Percentiles rank a stretch among this genome's conserved stretches.
Evolutionary conservation across 805 yeast species (phyloP).

Genomic region (Saturnispora zaruensis): DNA sequence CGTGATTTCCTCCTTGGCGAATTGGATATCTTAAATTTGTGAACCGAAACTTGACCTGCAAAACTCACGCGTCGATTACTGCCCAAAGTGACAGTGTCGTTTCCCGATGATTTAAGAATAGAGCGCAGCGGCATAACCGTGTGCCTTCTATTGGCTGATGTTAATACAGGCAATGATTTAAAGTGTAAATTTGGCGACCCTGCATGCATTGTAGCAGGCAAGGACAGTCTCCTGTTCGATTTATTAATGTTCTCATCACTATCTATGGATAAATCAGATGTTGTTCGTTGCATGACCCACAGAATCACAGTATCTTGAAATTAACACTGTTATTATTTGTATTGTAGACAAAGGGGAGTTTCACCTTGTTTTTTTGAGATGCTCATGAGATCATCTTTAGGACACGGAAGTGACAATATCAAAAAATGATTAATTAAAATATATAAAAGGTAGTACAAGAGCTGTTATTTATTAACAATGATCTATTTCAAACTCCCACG

Average conservation of each 20-base stretch:
- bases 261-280: background rate
- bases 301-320: too few species aligned
- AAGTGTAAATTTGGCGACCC: background rate
- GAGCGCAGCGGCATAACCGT: slow-evolving; percentile 32
- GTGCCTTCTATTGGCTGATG: slow-evolving; percentile 22
- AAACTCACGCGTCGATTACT: slow-evolving; percentile 57
- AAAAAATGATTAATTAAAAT: background rate
- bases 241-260: background rate
- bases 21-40: slow-evolving; percentile 28
- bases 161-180: background rate
- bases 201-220: background rate
- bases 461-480: slow-evolving; percentile 21
- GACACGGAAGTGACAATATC: too few species aligned
- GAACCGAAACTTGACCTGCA: slow-evolving; percentile 67
- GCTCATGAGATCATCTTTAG: background rate
- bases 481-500: slow-evolving; percentile 55
- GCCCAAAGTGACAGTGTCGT: slow-evolving; percentile 28
- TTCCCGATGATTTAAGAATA: slow-evolving; percentile 30
- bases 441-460: background rate
- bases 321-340: background rate
- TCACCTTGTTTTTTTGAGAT: background rate
- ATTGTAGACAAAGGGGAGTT: slow-evolving; percentile 1
- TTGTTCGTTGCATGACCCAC: background rate
- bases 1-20: slow-evolving; percentile 9
- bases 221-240: background rate